Conservation (phyloP, 345 rosid species). For the Rhodomyrtus tomentosa region DNA sequence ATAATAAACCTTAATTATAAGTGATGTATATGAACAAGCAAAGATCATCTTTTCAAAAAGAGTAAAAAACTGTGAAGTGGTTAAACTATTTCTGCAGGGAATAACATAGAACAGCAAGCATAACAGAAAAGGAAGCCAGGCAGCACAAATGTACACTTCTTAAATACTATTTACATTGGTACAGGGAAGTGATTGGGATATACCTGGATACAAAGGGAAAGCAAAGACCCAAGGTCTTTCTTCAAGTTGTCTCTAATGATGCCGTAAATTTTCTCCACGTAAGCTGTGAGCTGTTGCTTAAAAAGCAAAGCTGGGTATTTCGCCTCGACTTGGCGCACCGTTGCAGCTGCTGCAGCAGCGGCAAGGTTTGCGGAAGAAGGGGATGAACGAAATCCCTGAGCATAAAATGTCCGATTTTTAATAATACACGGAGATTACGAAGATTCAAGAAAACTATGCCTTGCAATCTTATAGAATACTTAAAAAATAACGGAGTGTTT, state of each 20-base stretch:
- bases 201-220: constrained; percentile 91
- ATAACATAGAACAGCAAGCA: not conserved
- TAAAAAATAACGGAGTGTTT: not conserved
- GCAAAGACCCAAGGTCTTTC: constrained; percentile 71
- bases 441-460: not conserved
- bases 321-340: constrained; percentile 91
- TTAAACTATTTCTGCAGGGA: not conserved
- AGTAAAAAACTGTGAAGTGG: not conserved
- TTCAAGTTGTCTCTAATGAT: constrained; percentile 94
- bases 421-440: not conserved
- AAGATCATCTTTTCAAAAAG: not conserved
- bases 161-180: not conserved
- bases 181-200: constrained; percentile 1
- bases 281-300: constrained; percentile 97
- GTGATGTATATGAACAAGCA: not conserved
- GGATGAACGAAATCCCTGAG: constrained; percentile 93
- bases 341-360: constrained; percentile 56
- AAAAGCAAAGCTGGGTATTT: constrained; percentile 97
- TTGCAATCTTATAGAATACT: not conserved
- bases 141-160: not conserved
- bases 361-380: constrained; percentile 72
- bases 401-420: not conserved
- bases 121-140: not conserved
- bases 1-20: not conserved
- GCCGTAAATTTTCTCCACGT: constrained; percentile 95